A percentile compares a stretch with the other conserved stretches of the same genome.
These are phyloP conservation scores for Diaporthe ilicicola DNA, from an alignment of 2,329 filamentous ascomycete genomes.

Conservation along the genomic window DNA sequence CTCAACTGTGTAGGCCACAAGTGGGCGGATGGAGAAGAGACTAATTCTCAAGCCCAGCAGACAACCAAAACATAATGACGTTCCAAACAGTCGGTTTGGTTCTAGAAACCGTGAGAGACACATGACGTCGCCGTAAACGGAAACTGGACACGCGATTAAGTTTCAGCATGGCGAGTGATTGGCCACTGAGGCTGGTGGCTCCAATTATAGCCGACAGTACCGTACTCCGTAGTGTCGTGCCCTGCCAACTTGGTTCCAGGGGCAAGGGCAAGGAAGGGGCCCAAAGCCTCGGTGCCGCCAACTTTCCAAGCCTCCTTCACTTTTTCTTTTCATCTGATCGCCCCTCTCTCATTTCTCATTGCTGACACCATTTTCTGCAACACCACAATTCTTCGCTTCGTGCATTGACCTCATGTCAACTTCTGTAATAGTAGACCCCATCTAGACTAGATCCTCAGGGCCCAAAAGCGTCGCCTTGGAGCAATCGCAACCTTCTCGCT, in stretches of 20 bases:
- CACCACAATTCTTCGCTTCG: not conserved
- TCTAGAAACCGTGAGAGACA: not conserved
- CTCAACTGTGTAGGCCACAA: not conserved
- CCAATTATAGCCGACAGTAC: slow-evolving; percentile 13
- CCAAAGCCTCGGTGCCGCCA: not conserved
- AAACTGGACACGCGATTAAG: slow-evolving; percentile 1
- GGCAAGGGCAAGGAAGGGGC: not conserved
- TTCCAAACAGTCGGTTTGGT: not conserved
- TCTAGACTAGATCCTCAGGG: not conserved
- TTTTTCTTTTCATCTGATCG: not conserved
- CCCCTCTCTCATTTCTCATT: not conserved
- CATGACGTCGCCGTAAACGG: slow-evolving; percentile 9
- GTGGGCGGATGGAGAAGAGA: not conserved
- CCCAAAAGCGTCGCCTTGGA: not conserved
- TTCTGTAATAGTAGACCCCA: not conserved
- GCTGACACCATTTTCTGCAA: not conserved
- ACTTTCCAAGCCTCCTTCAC: not conserved
- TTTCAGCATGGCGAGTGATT: not conserved
- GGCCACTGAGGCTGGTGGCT: not conserved
- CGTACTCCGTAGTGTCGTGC: no score
- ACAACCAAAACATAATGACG: slow-evolving; percentile 3
- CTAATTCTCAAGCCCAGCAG: not conserved
- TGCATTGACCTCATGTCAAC: not conserved
- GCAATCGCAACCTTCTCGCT: not conserved
- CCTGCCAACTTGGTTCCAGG: slow-evolving; percentile 11